Base-by-base conservation (phyloP, 2,329 filamentous ascomycete species). In the Aureobasidium sp. region DNA sequence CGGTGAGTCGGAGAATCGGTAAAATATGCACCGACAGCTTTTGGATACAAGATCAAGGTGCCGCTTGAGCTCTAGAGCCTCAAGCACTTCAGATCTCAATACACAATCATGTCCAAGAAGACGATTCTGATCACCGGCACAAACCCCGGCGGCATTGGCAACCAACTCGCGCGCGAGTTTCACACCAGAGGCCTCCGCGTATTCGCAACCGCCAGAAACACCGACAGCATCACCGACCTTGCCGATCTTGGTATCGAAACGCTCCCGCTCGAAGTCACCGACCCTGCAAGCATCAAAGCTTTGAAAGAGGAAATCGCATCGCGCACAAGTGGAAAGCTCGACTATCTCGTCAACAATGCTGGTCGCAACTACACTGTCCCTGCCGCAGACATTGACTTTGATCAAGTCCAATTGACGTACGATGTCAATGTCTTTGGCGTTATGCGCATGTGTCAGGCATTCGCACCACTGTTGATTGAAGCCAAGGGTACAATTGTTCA, bases 291-390 rank as follows among this genome's bases (percentile, higher is more conserved):
- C 63, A 79, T 85, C 62, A 70, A 73, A 27, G 70, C 71, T 12
- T 78, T 83, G 44, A 76, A 75, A 64, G 69, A 74, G 7, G 76
- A 80, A 57, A 75, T 85, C 17, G 41, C 63, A n/a, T 63, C 66
- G 10, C 81, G 80, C 69, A 79, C 82, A 0, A 72, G 72, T 9
- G 78, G 78, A 23, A 78, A 76, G 52, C 74, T 85, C n/a, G 78
- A 84, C 67, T 79, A 80, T 66, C 74, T 85, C 13, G 79, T 84
- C 67, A 85, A 85, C 69, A 85, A 85, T 73, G 83, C 83, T 62
- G 79, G 79, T 7, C 69, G 77, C 13, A 81, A 84, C 66, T 84
- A 83, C 66, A 84, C 81, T 0, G 77, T 84, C 2, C 82, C 83
- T 1, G 83, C 82, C 5, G 75, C 83, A 58, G 82, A 86, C 63